Base-by-base conservation (phyloP, 176 grass and related monocot species). In the Musa troglodytarum region DNA sequence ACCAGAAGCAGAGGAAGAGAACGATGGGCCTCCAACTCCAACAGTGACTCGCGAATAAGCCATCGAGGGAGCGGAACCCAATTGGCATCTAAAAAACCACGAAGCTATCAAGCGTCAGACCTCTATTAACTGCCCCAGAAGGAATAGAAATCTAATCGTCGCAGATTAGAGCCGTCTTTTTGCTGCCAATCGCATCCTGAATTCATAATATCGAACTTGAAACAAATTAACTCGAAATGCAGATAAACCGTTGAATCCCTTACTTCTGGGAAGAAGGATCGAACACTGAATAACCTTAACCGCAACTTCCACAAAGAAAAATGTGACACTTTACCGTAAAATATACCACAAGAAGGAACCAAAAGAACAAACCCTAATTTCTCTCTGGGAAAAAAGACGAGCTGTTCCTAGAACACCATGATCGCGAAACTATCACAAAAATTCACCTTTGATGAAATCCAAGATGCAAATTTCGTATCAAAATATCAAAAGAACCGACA, bases 1-100 rank as follows among this genome's bases (percentile, higher is more conserved):
- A 53, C 61, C 76, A 63, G 68, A 59, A 43, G 49, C 54, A 10
- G 28, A 83, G 49, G 59, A 74, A 69, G 22, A 63, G 21, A 51
- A 17, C 1, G 49, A 65, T 20, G 11, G 20, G 7, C 61, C 75
- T 53, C 75, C 14, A 26, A 59, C 75, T 23, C 49, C 49, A 16
- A 10, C 61, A 10, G 52, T 34, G 11, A 77, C 61, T 53, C 61
- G 29, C 19, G 75, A 53, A 15, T 49, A 19, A 50, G 59, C 43
- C 74, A 52, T 54, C 72, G 52, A 74, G 12, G 54, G 24, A 53
- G 23, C 23, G 54, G 72, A 23, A 9, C 72, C 72, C 54, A 58
- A 63, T 11, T 52, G 19, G 59, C 58, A 6, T 19, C 15, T 64
- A 1, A 59, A 59, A 64, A 65, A 65, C 58, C 74, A 52, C 29